Evolutionary conservation across 495 filamentous ascomycete species (phyloP), one percentile per base, ranked within the genome.

Genomic region (Podospora comata): DNA sequence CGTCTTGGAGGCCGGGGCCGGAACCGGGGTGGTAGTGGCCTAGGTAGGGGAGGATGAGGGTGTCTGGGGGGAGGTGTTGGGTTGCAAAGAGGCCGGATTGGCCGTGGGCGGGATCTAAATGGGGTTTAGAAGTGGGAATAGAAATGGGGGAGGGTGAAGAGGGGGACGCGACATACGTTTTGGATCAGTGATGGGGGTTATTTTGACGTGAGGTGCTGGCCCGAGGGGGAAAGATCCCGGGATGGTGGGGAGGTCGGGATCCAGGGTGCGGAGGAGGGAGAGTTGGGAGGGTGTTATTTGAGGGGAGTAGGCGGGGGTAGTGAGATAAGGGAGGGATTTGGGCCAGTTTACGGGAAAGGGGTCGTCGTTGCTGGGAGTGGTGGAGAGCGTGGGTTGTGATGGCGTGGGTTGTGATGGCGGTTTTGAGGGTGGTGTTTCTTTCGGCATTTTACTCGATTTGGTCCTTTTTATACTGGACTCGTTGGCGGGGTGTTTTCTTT

Each of bases 21-120:
- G 39, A 13, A 28, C 82, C 79, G 18, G 71, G 66, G 75, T 91
- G 89, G 15, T 88, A 76, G 48, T 82, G 79, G 9, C 90, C 90
- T 5, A 90, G 75, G 71, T 93, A 93, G n/a, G 86, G 83, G 5
- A 90, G 68, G 58, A 93, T 83, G 54, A 90, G 81, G 1, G 81
- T 77, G 32, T 82, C 84, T 0, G 90, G 86, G 20, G 73, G 68
- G 5, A 93, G 83, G 62, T 83, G 74, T 11, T 78, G 79, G 2
- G 84, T 76, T 5, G 90, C 88, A 72, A 91, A 91, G 30, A 93
- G 84, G 0, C 90, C 90, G 56, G 72, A 73, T 74, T 93, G 90
- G 34, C 85, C 85, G 71, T 77, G 62, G 3, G 90, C 90, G 1
- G 90, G 90, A 69, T 93, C 66, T 71, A 48, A 20, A 58, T 4